phyloP scores from a whole-genome alignment of 306 rosid genomes.

The Trifolium pratense region DNA sequence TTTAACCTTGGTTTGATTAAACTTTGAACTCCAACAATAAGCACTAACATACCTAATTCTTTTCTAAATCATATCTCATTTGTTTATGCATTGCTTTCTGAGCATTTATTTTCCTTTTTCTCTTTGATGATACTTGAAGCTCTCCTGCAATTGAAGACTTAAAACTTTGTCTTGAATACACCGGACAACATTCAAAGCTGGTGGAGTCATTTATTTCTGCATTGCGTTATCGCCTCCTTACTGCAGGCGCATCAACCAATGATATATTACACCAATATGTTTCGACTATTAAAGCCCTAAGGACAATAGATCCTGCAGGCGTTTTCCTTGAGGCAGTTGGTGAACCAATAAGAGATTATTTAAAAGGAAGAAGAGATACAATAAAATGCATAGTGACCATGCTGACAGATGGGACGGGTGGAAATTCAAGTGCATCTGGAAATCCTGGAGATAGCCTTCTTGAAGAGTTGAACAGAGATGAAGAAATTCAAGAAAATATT shows the following conservation, averaged over 20 bases:
- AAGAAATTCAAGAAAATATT: conserved; percentile 78
- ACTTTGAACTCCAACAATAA: conserved; percentile 16
- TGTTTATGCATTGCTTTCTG: conserved; percentile 36
- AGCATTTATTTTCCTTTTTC: conserved; percentile 31
- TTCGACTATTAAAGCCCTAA: conserved; percentile 90
- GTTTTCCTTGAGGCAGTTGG: conserved; percentile 98
- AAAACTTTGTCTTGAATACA: conserved; percentile 87
- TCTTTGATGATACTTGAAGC: conserved; percentile 55
- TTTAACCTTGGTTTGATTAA: conserved; percentile 24
- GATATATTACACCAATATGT: conserved; percentile 98
- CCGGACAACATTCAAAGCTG: conserved; percentile 96
- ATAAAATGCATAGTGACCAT: conserved; percentile 96
- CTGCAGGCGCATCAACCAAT: conserved; percentile 98
- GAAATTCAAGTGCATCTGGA: conserved; percentile 78
- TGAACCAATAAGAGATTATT: conserved; percentile 94
- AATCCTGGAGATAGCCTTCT: conserved; percentile 97
- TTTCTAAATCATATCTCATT: conserved; percentile 33
- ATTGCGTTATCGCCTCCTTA: conserved; percentile 89
- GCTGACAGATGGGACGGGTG: conserved; percentile 95
- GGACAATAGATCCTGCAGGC: conserved; percentile 95
- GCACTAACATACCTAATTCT: conserved; percentile 15
- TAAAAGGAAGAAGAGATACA: conserved; percentile 97
- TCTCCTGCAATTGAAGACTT: conserved; percentile 96
- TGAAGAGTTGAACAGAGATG: conserved; percentile 95
- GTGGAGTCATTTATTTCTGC: conserved; percentile 96